Conservation (phyloP, 176 grass and related monocot genomes). For the Oropetium thomaeum region DNA sequence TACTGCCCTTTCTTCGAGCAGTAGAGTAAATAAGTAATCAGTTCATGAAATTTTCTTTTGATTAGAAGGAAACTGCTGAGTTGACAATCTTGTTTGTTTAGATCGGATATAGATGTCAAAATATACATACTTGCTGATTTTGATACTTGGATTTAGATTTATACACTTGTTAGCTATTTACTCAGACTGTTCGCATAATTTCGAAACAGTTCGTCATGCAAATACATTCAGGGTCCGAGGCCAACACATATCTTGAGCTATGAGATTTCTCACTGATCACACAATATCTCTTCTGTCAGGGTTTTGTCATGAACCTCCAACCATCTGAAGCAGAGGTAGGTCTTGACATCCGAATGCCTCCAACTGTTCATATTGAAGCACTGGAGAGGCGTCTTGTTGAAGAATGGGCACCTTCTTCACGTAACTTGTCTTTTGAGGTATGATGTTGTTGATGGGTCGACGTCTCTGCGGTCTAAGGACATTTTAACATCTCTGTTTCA, state of each 20-base stretch:
- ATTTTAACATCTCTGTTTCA: background rate
- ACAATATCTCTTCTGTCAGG: conserved; percentile 37
- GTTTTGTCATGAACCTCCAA: conserved; percentile 99
- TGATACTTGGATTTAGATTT: background rate
- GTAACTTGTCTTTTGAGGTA: conserved; percentile 86
- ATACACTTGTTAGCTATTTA: conserved; percentile 1
- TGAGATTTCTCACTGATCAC: background rate
- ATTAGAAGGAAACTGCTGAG: background rate
- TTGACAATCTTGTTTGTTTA: background rate
- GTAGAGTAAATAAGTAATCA: background rate
- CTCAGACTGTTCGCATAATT: background rate
- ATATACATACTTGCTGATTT: background rate
- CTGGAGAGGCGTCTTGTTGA: conserved; percentile 75
- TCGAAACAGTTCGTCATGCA: background rate
- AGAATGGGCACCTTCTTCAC: conserved; percentile 89
- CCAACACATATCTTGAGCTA: background rate
- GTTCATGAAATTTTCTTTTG: background rate
- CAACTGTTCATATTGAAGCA: conserved; percentile 54
- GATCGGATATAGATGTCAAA: background rate
- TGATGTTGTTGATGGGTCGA: background rate
- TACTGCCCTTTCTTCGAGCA: background rate
- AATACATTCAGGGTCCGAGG: background rate
- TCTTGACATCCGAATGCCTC: conserved; percentile 79
- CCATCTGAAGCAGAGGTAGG: conserved; percentile 96
- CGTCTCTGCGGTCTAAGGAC: background rate